Evolutionary conservation across 352 stramenopile genomes (phyloP), one percentile per base, ranked within the genome.

Genomic region (Globisporangium paddicum): DNA sequence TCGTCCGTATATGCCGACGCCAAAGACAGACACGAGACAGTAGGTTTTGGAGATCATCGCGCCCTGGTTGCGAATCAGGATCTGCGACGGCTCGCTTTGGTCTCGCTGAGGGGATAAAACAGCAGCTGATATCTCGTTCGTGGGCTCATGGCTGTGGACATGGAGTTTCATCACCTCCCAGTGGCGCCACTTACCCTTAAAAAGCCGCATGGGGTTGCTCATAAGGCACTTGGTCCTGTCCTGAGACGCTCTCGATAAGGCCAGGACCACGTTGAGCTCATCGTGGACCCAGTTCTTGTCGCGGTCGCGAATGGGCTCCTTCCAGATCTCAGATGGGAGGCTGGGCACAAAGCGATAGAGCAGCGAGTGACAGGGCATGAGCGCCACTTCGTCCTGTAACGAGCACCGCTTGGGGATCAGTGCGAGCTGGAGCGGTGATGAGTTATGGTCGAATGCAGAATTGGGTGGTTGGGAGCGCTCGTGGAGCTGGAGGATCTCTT

Each of bases 291-390:
- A 90, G 18, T 70, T 32, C 54, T 88, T 90, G 64, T 84, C 58
- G 9, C 80, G 76, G 49, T 88, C 76, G 11, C 78, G 72, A 6
- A 86, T 38, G 11, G 80, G 78, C 44, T 90, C 80, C 21, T 66
- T 58, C 74, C 75, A 90, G 19, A 58, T 56, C 58, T 90, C 80
- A 18, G 61, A 67, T 25, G 40, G 37, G 18, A 75, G 61, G 35
- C 59, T 63, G 26, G 73, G 60, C 16, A 68, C 64, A 16, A 64
- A 72, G 5, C 80, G 73, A 25, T 87, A 72, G 23, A 71, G 64
- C 2, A 86, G 52, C 21, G 75, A 77, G 64, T 88, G 73, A 44
- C 80, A 90, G 2, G 80, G 80, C 80, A 90, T 90, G n/a, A 90
- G 71, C 21, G 80, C 76, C 16, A 87, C 46, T 58, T 90, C 80